Evolutionary conservation across 345 rosid genomes (phyloP).

Genomic region (Limnanthes douglasii): DNA sequence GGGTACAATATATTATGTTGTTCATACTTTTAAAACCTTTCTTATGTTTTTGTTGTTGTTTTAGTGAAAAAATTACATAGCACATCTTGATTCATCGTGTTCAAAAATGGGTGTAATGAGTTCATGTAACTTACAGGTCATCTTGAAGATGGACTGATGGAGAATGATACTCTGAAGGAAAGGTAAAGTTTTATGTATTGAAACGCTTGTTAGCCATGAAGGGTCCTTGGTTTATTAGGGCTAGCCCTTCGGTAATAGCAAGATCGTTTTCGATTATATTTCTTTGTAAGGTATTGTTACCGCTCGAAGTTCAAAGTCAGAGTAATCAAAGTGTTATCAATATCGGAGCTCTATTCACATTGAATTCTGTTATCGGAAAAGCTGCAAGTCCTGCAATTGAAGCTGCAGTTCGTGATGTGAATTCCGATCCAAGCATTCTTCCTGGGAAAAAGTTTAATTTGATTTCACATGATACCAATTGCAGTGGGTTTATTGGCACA

Average conservation of each 20-base stretch:
- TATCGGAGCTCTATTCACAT: constrained; percentile 67
- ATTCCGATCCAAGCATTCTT: constrained; percentile 46
- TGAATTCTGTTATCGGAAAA: constrained; percentile 57
- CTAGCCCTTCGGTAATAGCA: constrained; percentile 1
- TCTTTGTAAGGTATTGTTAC: constrained; percentile 20
- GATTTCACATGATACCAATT: constrained; percentile 40
- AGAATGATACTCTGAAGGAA: constrained; percentile 8
- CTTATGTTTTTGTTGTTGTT: no score
- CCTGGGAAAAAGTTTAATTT: constrained; percentile 29
- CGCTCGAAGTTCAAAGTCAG: constrained; percentile 16
- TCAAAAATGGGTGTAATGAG: no score
- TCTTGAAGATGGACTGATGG: no score
- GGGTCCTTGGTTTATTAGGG: constrained; percentile 10
- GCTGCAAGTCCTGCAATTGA: constrained; percentile 46
- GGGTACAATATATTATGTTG: no score
- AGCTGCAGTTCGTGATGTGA: constrained; percentile 61
- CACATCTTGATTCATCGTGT: no score
- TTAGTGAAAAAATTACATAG: no score
- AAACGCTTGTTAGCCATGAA: constrained; percentile 15
- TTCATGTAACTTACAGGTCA: no score
- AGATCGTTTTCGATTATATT: constrained; percentile 14
- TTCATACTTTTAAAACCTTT: no score
- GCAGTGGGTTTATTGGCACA: constrained; percentile 79
- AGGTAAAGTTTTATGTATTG: constrained; percentile 4
- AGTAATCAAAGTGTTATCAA: constrained; percentile 25